A percentile compares a stretch with the other conserved stretches of the same genome.
Evolutionary conservation across 352 stramenopile genomes (phyloP).

Genomic region (Elongisporangium senticosum): DNA sequence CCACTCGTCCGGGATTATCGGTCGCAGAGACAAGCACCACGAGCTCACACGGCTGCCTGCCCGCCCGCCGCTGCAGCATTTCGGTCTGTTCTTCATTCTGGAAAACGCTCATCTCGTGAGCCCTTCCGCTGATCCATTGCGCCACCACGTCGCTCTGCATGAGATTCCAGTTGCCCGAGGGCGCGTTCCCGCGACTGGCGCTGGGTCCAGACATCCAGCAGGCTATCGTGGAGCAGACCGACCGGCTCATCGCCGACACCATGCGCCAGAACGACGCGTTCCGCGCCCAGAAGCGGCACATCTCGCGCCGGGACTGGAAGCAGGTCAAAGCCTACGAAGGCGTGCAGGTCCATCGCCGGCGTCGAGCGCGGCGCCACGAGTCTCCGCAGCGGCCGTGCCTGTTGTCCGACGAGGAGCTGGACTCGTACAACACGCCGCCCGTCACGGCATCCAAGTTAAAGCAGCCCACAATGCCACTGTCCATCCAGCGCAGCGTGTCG

Average conservation of each 20-base stretch:
- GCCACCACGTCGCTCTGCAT: constrained; percentile 4
- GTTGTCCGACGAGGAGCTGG: background rate
- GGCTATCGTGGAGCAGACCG: constrained; percentile 19
- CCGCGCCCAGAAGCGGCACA: background rate
- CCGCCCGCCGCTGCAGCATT: too few relatives aligned
- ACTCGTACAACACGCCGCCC: background rate
- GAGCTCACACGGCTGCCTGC: background rate
- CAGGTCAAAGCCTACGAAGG: constrained; percentile 30
- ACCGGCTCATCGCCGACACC: constrained; percentile 26
- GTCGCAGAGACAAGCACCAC: background rate
- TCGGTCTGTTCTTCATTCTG: background rate
- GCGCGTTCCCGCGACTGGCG: constrained; percentile 18
- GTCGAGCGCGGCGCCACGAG: background rate
- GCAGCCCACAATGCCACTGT: background rate
- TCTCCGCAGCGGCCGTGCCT: background rate
- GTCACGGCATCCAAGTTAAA: background rate
- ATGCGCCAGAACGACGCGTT: constrained; percentile 29
- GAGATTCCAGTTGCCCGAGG: constrained; percentile 36
- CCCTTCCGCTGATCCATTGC: background rate
- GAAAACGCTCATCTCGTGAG: background rate
- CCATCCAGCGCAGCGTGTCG: background rate
- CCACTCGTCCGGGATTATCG: background rate
- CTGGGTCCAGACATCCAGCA: constrained; percentile 16
- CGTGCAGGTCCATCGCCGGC: constrained; percentile 26
- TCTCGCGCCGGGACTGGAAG: constrained; percentile 19